Conservation (phyloP, 2,329 filamentous ascomycete species). For the Fusarium kyushuense region DNA sequence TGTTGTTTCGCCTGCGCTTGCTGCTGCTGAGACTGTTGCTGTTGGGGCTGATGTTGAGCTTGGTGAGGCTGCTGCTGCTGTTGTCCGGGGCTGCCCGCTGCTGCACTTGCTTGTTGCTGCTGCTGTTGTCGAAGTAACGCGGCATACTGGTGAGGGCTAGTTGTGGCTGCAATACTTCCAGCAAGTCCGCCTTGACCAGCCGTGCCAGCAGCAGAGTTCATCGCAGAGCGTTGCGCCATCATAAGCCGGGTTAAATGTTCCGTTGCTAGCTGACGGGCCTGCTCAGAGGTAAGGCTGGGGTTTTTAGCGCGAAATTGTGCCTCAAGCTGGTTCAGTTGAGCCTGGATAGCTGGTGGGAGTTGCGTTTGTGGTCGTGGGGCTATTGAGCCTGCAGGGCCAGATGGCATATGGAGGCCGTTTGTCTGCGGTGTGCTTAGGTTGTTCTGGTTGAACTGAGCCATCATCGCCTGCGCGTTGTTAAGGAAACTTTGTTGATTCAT, state of each 20-base stretch:
- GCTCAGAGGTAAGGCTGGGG: slow-evolving; percentile 63
- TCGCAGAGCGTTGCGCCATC: slow-evolving; percentile 63
- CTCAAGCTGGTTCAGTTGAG: slow-evolving; percentile 65
- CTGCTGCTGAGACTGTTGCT: slow-evolving; percentile 37
- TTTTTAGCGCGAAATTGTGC: slow-evolving; percentile 64
- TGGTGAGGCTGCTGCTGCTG: slow-evolving; percentile 47
- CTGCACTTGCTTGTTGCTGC: slow-evolving; percentile 57
- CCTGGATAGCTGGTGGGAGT: slow-evolving; percentile 60
- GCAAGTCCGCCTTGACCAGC: slow-evolving; percentile 60
- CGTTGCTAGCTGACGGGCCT: slow-evolving; percentile 63
- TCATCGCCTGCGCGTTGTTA: slow-evolving; percentile 65
- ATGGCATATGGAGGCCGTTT: slow-evolving; percentile 61
- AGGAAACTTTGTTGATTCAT: slow-evolving; percentile 66
- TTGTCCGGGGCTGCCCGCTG: slow-evolving; percentile 48
- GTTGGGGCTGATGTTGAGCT: slow-evolving; percentile 32
- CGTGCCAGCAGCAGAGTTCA: slow-evolving; percentile 67
- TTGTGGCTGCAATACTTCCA: slow-evolving; percentile 61
- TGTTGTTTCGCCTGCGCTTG: slow-evolving; percentile 30
- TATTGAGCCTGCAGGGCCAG: slow-evolving; percentile 60
- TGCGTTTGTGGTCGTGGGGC: slow-evolving; percentile 57
- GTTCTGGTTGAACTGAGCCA: slow-evolving; percentile 61
- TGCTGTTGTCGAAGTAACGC: slow-evolving; percentile 69
- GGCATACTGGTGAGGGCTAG: slow-evolving; percentile 70
- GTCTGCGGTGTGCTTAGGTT: slow-evolving; percentile 59
- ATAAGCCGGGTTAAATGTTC: slow-evolving; percentile 63